Conservation (phyloP, 1,284 basidiomycete genomes). For the Melampsora abietis-canadensis region DNA sequence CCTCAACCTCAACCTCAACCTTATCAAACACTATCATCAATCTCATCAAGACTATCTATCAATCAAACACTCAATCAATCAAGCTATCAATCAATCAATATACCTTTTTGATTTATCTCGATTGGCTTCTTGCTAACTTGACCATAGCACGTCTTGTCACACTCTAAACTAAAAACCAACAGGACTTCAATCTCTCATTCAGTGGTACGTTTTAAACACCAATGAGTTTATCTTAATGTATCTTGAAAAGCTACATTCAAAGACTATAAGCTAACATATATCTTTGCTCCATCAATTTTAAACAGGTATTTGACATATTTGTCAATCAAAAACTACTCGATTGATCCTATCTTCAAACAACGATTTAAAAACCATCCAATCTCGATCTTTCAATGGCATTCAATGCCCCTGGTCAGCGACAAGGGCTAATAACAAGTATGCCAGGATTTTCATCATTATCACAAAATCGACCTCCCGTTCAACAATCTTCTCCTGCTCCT, state of each 20-base stretch:
- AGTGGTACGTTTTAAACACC: neutral
- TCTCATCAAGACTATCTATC: too few species aligned
- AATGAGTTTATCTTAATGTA: neutral
- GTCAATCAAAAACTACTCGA: neutral
- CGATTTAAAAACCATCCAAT: neutral
- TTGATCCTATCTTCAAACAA: neutral
- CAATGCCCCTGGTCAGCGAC: conserved; percentile 41
- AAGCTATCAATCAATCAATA: too few species aligned
- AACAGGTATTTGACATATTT: neutral
- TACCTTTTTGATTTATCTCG: too few species aligned
- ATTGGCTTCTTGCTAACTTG: too few species aligned
- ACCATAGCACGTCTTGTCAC: too few species aligned
- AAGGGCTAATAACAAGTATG: conserved; percentile 31
- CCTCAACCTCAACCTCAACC: too few species aligned
- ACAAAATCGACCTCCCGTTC: conserved; percentile 13
- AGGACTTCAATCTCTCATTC: neutral
- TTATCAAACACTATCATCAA: too few species aligned
- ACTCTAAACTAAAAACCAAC: too few species aligned
- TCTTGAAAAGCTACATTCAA: neutral
- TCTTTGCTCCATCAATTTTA: neutral
- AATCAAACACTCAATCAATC: too few species aligned
- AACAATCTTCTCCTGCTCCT: conserved; percentile 37
- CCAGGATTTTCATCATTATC: conserved; percentile 37
- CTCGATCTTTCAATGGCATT: conserved; percentile 28
- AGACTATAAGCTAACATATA: neutral